Conservation (phyloP, 352 stramenopile genomes). For the Aphanomyces stellatus region DNA sequence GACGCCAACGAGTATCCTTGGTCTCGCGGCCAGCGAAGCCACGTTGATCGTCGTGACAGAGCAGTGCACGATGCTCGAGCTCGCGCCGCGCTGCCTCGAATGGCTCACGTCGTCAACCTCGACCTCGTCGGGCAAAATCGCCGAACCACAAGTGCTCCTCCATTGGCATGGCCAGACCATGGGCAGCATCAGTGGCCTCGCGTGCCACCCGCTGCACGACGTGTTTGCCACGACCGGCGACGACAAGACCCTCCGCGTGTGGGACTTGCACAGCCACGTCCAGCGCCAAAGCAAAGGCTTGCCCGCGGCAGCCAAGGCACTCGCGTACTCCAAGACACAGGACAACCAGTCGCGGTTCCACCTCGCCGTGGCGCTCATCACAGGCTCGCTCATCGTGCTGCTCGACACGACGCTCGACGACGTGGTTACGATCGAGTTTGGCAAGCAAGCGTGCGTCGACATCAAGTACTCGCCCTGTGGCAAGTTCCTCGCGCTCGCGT, state of each 20-base stretch:
- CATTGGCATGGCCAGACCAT: conserved; percentile 14
- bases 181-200: conserved; percentile 31
- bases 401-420: conserved; percentile 63
- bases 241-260: conserved; percentile 64
- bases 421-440: conserved; percentile 76
- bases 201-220: conserved; percentile 40
- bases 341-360: conserved; percentile 25
- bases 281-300: conserved; percentile 44
- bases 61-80: background rate
- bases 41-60: conserved; percentile 3
- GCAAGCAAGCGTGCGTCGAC: conserved; percentile 64
- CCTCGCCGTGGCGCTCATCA: conserved; percentile 57
- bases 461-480: conserved; percentile 83
- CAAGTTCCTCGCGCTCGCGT: conserved; percentile 71
- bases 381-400: conserved; percentile 41
- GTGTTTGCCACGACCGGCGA: conserved; percentile 55
- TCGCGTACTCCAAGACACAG: conserved; percentile 57
- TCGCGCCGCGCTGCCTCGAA: conserved; percentile 1
- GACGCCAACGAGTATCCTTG: background rate
- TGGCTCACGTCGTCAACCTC: background rate
- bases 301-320: conserved; percentile 40
- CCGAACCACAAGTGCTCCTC: background rate
- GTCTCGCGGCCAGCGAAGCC: background rate
- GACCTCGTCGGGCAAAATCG: background rate
- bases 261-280: conserved; percentile 45